Evolutionary conservation across 495 filamentous ascomycete species (phyloP).

Genomic region (Talaromyces nanjingensis): DNA sequence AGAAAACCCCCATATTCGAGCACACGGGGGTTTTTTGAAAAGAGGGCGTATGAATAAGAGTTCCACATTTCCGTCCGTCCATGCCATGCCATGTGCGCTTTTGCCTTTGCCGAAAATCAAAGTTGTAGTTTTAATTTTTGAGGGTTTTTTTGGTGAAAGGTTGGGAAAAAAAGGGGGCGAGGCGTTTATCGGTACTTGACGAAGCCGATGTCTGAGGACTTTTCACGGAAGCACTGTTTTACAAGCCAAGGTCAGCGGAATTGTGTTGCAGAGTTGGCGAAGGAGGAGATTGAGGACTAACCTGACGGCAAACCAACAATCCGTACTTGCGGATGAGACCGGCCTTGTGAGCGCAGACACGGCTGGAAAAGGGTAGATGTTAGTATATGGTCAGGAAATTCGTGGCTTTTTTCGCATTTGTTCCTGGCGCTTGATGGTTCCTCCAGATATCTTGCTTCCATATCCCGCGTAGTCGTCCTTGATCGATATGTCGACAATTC

Average conservation of each 20-base stretch:
- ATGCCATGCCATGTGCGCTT: background rate
- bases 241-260: too few relatives aligned
- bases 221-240: slow-evolving; percentile 94
- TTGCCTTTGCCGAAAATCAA: background rate
- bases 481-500: slow-evolving; percentile 16
- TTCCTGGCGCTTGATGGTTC: background rate
- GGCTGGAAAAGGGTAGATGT: slow-evolving; percentile 48
- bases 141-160: background rate
- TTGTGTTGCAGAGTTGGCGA: too few relatives aligned
- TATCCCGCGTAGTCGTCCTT: background rate
- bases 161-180: background rate
- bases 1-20: background rate
- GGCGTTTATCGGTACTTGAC: slow-evolving; percentile 47
- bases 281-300: background rate
- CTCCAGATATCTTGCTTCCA: background rate
- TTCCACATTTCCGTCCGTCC: background rate
- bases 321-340: slow-evolving; percentile 99
- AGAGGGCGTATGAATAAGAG: background rate
- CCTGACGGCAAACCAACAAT: slow-evolving; percentile 84
- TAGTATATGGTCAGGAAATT: background rate
- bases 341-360: slow-evolving; percentile 89
- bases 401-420: background rate
- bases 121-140: background rate
- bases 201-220: slow-evolving; percentile 93
- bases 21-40: background rate